Conservation (phyloP, 2,329 filamentous ascomycete genomes). For the Fusarium nurragi region DNA sequence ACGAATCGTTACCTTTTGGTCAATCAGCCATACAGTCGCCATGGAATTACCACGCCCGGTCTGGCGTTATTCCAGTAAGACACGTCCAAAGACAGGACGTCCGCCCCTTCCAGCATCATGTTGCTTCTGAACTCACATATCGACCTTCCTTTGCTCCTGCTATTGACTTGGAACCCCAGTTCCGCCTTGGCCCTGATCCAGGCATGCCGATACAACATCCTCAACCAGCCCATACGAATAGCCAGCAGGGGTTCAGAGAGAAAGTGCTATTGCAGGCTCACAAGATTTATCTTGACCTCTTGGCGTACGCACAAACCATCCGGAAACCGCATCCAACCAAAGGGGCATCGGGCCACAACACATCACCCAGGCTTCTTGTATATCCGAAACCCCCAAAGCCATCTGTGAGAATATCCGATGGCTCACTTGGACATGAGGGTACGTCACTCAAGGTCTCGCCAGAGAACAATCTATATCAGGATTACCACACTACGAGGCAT, state of each 20-base stretch:
- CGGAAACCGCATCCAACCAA: conserved; percentile 60
- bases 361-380: conserved; percentile 61
- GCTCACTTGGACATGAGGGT: conserved; percentile 6
- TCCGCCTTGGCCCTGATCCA: conserved; percentile 10
- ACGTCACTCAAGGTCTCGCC: conserved; percentile 6
- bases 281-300: conserved; percentile 74
- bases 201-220: conserved; percentile 15
- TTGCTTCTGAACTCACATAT: conserved; percentile 14
- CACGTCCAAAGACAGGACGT: conserved; percentile 28
- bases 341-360: conserved; percentile 49
- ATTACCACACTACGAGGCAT: conserved; percentile 25
- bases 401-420: conserved; percentile 22
- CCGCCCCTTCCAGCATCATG: conserved; percentile 17
- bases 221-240: conserved; percentile 16
- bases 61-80: conserved; percentile 10
- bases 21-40: conserved; percentile 43
- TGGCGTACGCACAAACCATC: conserved; percentile 70
- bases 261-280: conserved; percentile 76
- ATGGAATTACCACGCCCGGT: conserved; percentile 32
- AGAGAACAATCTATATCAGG: conserved; percentile 17
- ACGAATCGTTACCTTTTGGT: conserved; percentile 46
- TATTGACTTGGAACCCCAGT: conserved; percentile 11
- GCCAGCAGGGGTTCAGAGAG: conserved; percentile 66
- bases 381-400: conserved; percentile 63
- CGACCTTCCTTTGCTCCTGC: conserved; percentile 21